These are phyloP conservation scores for Hymenoscyphus linearis DNA, from an alignment of 2,329 filamentous ascomycete species.

Conservation along the genomic window DNA sequence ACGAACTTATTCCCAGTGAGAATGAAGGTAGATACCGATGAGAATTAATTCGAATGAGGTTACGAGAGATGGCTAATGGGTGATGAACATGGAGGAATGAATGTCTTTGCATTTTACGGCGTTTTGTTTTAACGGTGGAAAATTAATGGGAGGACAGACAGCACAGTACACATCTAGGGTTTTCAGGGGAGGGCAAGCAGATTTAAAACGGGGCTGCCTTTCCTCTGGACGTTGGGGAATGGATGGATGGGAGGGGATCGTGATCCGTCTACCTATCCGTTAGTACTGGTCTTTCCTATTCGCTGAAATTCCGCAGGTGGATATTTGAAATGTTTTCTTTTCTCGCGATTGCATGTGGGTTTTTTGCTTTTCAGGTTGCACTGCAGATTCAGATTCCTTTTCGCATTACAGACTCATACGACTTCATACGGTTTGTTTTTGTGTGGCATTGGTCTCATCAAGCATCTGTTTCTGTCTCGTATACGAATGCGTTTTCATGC, in stretches of 20 bases:
- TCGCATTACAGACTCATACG: background rate
- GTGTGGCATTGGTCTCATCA: background rate
- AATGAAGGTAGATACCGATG: slow-evolving; percentile 3
- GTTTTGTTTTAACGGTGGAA: background rate
- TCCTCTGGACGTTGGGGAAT: background rate
- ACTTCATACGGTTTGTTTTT: background rate
- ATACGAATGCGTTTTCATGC: too few relatives aligned
- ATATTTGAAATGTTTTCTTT: background rate
- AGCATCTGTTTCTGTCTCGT: background rate
- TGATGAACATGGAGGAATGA: background rate
- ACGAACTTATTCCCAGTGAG: slow-evolving; percentile 63
- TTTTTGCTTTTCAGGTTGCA: background rate
- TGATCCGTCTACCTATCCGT: too few relatives aligned
- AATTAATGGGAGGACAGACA: background rate
- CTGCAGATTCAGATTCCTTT: too few relatives aligned
- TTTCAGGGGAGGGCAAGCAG: background rate
- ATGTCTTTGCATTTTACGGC: background rate
- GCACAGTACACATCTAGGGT: background rate
- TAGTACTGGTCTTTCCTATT: too few relatives aligned
- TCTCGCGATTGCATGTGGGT: background rate
- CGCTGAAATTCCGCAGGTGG: background rate
- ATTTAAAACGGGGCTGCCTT: background rate
- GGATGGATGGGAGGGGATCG: background rate
- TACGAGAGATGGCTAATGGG: background rate
- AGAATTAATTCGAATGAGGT: background rate